These are phyloP conservation scores for Pseudomonodictys pantanalensis DNA, from an alignment of 495 filamentous ascomycete genomes.

Conservation along the genomic window DNA sequence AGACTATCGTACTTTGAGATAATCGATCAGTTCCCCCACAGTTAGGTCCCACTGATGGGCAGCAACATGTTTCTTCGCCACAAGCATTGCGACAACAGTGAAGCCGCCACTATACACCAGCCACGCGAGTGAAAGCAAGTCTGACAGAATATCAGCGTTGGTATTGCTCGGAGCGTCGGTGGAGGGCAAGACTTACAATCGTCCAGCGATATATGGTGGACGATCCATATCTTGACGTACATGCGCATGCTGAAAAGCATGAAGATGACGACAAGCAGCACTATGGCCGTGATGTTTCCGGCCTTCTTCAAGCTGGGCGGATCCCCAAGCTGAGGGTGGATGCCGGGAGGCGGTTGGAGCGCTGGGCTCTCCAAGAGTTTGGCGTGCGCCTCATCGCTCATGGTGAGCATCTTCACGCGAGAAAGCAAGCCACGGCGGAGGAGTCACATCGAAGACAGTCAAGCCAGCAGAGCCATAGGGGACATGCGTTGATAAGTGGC, in stretches of 20 bases:
- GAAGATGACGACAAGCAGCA: neutral
- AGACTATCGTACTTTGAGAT: neutral
- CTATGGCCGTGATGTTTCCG: neutral
- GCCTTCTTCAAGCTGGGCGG: neutral
- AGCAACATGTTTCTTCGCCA: neutral
- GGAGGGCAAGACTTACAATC: neutral
- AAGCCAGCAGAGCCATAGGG: too few species aligned
- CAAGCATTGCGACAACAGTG: neutral
- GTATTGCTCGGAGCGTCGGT: neutral
- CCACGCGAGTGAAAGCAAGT: neutral
- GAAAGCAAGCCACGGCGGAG: too few species aligned
- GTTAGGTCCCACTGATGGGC: slow-evolving; percentile 1
- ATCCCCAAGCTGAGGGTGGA: neutral
- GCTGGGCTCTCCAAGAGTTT: neutral
- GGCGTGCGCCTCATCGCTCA: neutral
- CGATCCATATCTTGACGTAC: neutral
- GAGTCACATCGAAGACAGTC: too few species aligned
- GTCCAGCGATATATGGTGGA: neutral
- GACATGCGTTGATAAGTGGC: too few species aligned
- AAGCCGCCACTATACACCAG: neutral
- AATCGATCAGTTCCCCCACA: slow-evolving; percentile 1
- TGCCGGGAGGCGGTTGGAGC: neutral
- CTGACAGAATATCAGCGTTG: neutral
- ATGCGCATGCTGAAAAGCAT: neutral
- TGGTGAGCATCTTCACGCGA: too few species aligned